These are phyloP conservation scores for Angomonas deanei DNA, from an alignment of 208 protist species.

Conservation along the genomic window DNA sequence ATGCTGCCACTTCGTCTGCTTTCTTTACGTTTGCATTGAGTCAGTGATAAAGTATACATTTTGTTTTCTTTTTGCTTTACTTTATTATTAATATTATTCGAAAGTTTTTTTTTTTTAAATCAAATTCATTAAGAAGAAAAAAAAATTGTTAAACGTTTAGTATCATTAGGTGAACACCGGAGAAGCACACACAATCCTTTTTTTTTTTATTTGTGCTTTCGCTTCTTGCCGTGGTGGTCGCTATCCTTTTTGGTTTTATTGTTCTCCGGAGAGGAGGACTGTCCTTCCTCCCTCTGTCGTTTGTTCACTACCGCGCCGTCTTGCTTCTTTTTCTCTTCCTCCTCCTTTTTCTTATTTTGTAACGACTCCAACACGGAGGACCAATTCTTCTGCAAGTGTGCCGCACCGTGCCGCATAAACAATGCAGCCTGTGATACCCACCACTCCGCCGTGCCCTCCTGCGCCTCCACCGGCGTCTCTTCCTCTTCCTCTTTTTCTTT, in stretches of 20 bases:
- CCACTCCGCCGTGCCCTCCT: constrained; percentile 33
- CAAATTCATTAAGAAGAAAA: no score
- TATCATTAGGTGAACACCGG: no score
- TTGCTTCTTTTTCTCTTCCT: not conserved
- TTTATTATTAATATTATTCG: not conserved
- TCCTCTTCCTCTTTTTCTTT: not conserved
- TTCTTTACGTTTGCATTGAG: not conserved
- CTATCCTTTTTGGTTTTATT: no score
- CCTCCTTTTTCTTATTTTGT: constrained; percentile 2
- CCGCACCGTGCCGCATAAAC: constrained; percentile 36
- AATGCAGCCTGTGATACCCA: constrained; percentile 37
- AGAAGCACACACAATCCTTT: no score
- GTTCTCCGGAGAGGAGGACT: no score
- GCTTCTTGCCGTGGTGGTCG: no score
- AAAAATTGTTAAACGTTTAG: no score
- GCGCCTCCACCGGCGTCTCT: not conserved
- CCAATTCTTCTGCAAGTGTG: constrained; percentile 44
- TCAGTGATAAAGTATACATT: not conserved
- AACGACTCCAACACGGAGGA: constrained; percentile 41
- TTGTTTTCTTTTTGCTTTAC: not conserved
- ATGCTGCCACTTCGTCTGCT: not conserved
- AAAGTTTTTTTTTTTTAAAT: no score
- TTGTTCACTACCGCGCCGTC: not conserved
- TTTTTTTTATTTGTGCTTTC: no score
- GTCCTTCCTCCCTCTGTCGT: not conserved